Evolutionary conservation across 2,329 filamentous ascomycete species (phyloP).

Genomic region (Talaromyces rugulosus): DNA sequence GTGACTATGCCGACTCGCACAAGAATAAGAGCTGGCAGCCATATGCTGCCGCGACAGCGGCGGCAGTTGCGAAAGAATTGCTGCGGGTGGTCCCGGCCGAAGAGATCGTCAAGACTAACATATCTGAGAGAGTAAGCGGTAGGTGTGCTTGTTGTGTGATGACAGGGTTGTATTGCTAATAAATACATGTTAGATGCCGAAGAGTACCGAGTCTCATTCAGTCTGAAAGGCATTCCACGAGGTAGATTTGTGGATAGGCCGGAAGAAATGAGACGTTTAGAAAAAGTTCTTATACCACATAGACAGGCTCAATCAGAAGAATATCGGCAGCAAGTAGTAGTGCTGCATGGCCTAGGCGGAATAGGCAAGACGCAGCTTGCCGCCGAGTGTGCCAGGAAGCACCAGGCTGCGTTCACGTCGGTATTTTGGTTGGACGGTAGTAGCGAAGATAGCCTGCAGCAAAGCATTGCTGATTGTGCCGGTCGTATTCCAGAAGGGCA

Average conservation of each 20-base stretch:
- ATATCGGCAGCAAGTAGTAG: slow-evolving; percentile 5
- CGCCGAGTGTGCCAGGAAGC: slow-evolving; percentile 31
- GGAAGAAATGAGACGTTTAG: slow-evolving; percentile 6
- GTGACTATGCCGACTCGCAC: slow-evolving; percentile 38
- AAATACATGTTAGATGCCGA: background rate
- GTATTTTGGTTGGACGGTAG: slow-evolving; percentile 44
- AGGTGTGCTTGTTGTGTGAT: background rate
- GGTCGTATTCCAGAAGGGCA: slow-evolving; percentile 2
- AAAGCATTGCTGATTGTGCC: slow-evolving; percentile 19
- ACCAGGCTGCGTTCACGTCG: slow-evolving; percentile 34
- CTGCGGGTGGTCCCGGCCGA: background rate
- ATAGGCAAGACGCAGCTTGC: slow-evolving; percentile 47
- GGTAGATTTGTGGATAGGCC: slow-evolving; percentile 6
- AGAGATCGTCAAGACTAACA: slow-evolving; percentile 2
- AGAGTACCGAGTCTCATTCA: slow-evolving; percentile 6
- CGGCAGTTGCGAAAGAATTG: slow-evolving; percentile 23
- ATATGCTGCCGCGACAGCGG: slow-evolving; percentile 29
- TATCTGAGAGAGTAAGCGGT: slow-evolving; percentile 6
- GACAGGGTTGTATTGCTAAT: slow-evolving; percentile 4
- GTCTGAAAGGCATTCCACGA: slow-evolving; percentile 7
- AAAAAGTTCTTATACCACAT: background rate
- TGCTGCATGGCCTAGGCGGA: slow-evolving; percentile 41
- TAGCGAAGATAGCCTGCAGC: slow-evolving; percentile 32
- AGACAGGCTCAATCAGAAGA: background rate
- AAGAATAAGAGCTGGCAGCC: slow-evolving; percentile 36